These are phyloP conservation scores for Fusarium pilosicola DNA, from an alignment of 2,329 filamentous ascomycete genomes.

Conservation along the genomic window DNA sequence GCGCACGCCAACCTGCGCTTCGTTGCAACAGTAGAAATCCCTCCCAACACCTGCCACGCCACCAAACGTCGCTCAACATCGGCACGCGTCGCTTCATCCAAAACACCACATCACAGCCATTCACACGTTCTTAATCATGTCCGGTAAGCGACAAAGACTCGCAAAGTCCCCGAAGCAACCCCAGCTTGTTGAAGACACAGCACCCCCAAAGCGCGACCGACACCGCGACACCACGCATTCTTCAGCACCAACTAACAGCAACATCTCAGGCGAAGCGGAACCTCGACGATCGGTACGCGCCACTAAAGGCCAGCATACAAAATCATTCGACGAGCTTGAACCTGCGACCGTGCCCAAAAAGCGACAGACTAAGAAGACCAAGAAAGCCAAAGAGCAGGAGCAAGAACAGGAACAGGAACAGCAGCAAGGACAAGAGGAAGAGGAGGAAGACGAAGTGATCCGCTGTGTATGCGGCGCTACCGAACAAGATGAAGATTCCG, in stretches of 20 bases:
- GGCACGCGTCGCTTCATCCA: slow-evolving; percentile 18
- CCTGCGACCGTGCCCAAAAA: slow-evolving; percentile 64
- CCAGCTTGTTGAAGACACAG: slow-evolving; percentile 13
- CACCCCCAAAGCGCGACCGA: slow-evolving; percentile 16
- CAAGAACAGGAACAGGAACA: slow-evolving; percentile 58
- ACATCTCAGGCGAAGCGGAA: slow-evolving; percentile 66
- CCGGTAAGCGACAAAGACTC: slow-evolving; percentile 48
- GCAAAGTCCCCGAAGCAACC: slow-evolving; percentile 28
- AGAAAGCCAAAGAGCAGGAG: slow-evolving; percentile 64
- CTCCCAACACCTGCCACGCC: slow-evolving; percentile 27
- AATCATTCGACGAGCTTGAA: slow-evolving; percentile 83
- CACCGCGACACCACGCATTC: slow-evolving; percentile 14
- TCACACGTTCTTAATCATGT: slow-evolving; percentile 43
- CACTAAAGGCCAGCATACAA: slow-evolving; percentile 95
- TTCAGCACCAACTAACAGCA: slow-evolving; percentile 36
- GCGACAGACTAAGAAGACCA: slow-evolving; percentile 60
- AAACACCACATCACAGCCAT: slow-evolving; percentile 1
- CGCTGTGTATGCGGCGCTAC: slow-evolving; percentile 93
- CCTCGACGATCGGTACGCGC: slow-evolving; percentile 93
- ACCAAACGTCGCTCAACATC: slow-evolving; percentile 16
- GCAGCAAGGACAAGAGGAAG: slow-evolving; percentile 62
- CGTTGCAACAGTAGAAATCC: slow-evolving; percentile 45
- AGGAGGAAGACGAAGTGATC: slow-evolving; percentile 75
- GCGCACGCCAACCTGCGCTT: slow-evolving; percentile 39
- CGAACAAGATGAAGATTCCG: slow-evolving; percentile 84